A percentile compares a stretch with the other conserved stretches of the same genome.
These are phyloP conservation scores for Artemisia tridentata DNA, from an alignment of 129 eudicot genomes.

Conservation along the genomic window DNA sequence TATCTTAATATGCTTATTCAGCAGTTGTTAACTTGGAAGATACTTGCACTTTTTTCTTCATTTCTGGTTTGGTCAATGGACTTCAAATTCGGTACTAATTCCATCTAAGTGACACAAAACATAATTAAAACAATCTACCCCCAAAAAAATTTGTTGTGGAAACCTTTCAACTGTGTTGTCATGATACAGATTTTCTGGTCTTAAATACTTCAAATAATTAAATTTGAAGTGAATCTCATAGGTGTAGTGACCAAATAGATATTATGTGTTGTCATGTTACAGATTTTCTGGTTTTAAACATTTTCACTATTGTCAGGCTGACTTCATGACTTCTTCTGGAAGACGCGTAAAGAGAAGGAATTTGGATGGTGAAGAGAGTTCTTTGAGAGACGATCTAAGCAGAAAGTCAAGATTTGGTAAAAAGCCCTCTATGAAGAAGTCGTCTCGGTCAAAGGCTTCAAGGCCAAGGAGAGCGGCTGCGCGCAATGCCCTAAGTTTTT, in stretches of 20 bases:
- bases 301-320: conserved; percentile 46
- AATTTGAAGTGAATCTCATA: too few species aligned
- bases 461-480: conserved; percentile 97
- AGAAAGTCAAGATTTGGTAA: conserved; percentile 55
- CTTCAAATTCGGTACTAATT: neutral
- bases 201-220: too few species aligned
- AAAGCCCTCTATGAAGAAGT: conserved; percentile 63
- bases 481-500: conserved; percentile 74
- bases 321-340: conserved; percentile 89
- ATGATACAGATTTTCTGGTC: too few species aligned
- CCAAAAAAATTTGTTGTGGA: too few species aligned
- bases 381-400: conserved; percentile 33
- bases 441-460: conserved; percentile 51
- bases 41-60: neutral
- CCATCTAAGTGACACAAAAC: neutral
- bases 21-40: too few species aligned
- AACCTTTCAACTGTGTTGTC: too few species aligned
- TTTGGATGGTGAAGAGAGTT: conserved; percentile 70
- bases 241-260: too few species aligned
- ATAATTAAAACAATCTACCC: too few species aligned
- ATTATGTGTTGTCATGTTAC: too few species aligned
- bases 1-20: too few species aligned
- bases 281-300: neutral
- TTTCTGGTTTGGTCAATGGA: neutral
- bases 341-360: conserved; percentile 94